A percentile compares a stretch with the other conserved stretches of the same genome.
Evolutionary conservation across 2,329 filamentous ascomycete species (phyloP).

Genomic region (Colletotrichum godetiae): DNA sequence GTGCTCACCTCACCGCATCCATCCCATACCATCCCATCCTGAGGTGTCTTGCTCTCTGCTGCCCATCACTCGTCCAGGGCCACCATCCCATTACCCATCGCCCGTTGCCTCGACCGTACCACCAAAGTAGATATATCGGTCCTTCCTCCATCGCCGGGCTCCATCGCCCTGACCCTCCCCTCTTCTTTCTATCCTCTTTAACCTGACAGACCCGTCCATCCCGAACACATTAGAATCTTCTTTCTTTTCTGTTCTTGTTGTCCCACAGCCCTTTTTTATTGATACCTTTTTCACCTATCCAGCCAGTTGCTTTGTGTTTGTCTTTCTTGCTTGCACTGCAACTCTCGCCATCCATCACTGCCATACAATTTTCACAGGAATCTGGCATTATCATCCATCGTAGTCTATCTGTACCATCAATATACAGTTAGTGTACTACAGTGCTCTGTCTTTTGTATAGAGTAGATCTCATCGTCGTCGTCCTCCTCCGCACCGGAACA

Average conservation of each 20-base stretch:
- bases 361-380: background rate
- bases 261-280: background rate
- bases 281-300: background rate
- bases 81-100: constrained; percentile 12
- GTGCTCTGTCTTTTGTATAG: background rate
- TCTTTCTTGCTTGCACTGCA: background rate
- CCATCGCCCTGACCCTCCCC: constrained; percentile 31
- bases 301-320: background rate
- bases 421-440: background rate
- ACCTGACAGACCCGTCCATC: constrained; percentile 17
- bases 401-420: background rate
- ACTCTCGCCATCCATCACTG: background rate
- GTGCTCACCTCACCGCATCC: constrained; percentile 3
- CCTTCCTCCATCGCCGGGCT: constrained; percentile 31
- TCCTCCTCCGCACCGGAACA: background rate
- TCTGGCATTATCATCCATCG: background rate
- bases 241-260: background rate
- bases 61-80: background rate
- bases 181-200: constrained; percentile 29
- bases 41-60: background rate
- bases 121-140: constrained; percentile 30
- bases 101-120: constrained; percentile 1
- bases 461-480: background rate
- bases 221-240: constrained; percentile 3
- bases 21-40: constrained; percentile 9